A percentile compares a stretch with the other conserved stretches of the same genome.
Conservation (phyloP, 2,329 filamentous ascomycete species). For the Fusarium annulatum region DNA sequence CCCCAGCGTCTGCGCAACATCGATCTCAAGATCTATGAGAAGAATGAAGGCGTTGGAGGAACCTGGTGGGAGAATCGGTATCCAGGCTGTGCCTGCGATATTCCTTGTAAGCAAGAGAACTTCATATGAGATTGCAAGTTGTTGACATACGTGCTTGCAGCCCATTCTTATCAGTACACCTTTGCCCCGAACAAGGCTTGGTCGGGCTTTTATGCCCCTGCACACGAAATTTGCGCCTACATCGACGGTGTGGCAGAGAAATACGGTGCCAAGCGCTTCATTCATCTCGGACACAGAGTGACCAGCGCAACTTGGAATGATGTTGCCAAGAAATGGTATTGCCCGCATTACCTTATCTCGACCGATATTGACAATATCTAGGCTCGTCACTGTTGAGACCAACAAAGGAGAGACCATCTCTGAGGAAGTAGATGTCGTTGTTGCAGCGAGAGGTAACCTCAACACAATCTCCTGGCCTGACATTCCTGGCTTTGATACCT, state of each 20-base stretch:
- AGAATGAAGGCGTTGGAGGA: background rate
- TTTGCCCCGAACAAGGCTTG: background rate
- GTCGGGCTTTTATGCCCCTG: background rate
- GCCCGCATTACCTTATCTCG: fast-evolving
- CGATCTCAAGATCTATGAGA: background rate
- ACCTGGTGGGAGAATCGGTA: background rate
- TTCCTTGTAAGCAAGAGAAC: background rate
- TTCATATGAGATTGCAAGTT: no score
- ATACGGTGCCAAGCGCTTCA: background rate
- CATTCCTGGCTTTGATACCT: background rate
- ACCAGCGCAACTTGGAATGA: background rate
- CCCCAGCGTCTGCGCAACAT: background rate
- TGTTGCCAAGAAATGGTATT: background rate
- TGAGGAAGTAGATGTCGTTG: background rate
- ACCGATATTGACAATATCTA: background rate
- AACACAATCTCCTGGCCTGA: background rate
- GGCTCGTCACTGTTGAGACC: background rate
- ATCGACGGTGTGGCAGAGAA: background rate
- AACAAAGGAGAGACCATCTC: background rate
- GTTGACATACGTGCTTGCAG: no score
- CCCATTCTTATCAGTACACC: background rate
- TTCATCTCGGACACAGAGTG: background rate
- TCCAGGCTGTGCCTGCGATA: background rate
- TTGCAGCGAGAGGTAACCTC: background rate
- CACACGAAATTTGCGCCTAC: background rate